Evolutionary conservation across 345 rosid genomes (phyloP).

Genomic region (Ceriops decandra): DNA sequence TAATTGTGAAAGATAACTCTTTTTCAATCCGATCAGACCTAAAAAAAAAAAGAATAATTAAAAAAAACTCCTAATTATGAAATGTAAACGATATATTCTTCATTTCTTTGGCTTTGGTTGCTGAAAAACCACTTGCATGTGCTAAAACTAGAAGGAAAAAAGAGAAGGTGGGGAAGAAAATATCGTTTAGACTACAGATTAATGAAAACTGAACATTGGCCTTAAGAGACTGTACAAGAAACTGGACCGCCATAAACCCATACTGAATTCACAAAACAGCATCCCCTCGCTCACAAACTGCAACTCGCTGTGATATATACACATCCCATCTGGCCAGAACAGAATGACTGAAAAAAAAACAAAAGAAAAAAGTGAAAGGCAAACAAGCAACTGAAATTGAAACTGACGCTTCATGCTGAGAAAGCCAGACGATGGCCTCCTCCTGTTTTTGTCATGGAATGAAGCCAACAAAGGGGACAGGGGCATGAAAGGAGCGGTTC

Average conservation of each 20-base stretch:
- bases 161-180: background rate
- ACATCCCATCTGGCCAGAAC: background rate
- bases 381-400: background rate
- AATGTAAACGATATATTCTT: too few species aligned
- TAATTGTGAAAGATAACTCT: too few species aligned
- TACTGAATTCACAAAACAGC: background rate
- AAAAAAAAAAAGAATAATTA: too few species aligned
- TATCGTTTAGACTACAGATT: background rate
- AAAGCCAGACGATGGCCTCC: background rate
- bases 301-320: background rate
- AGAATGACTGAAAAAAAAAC: background rate
- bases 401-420: background rate
- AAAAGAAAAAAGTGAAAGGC: background rate
- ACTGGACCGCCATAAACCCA: background rate
- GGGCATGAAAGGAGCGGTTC: background rate
- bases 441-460: background rate
- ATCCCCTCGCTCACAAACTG: background rate
- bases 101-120: too few species aligned
- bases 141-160: too few species aligned
- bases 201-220: background rate
- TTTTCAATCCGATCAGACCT: too few species aligned
- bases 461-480: background rate
- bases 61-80: too few species aligned
- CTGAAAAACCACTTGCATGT: too few species aligned
- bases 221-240: background rate